Evolutionary conservation across 2,329 filamentous ascomycete species (phyloP).

Genomic region (Tolypocladium guangdongense): DNA sequence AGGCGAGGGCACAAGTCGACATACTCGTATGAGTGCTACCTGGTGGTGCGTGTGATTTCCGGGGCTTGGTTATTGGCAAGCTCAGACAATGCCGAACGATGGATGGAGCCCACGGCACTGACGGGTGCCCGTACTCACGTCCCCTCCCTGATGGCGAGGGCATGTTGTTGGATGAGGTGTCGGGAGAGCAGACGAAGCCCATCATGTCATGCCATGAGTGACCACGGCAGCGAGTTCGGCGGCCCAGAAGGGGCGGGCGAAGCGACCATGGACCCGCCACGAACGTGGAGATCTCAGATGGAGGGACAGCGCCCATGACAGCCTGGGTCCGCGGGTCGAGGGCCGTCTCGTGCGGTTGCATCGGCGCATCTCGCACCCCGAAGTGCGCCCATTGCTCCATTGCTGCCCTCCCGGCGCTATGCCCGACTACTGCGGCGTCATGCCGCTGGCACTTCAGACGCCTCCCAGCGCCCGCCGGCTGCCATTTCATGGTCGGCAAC

Average conservation of each 20-base stretch:
- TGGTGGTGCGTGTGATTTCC: not conserved
- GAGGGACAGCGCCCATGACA: not conserved
- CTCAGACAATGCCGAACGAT: not conserved
- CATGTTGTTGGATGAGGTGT: not conserved
- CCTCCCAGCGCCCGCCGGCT: not conserved
- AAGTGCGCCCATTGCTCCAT: not conserved
- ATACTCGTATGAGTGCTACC: no score
- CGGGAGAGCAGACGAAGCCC: not conserved
- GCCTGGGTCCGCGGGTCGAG: not conserved
- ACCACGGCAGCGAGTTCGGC: not conserved
- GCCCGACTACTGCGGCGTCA: not conserved
- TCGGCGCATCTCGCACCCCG: not conserved
- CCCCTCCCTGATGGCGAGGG: no score
- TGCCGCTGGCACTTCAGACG: not conserved
- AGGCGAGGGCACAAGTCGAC: not conserved
- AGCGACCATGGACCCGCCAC: not conserved
- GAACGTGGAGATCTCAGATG: conserved; percentile 1
- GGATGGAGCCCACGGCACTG: not conserved
- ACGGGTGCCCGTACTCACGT: no score
- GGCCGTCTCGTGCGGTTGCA: not conserved
- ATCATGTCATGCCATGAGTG: not conserved
- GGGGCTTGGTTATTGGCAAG: not conserved
- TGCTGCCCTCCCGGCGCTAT: not conserved
- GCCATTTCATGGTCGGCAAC: not conserved
- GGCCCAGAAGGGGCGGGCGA: not conserved